Evolutionary conservation across 805 yeast species (phyloP), one percentile per base, ranked within the genome.

Genomic region (Lachancea sp.): DNA sequence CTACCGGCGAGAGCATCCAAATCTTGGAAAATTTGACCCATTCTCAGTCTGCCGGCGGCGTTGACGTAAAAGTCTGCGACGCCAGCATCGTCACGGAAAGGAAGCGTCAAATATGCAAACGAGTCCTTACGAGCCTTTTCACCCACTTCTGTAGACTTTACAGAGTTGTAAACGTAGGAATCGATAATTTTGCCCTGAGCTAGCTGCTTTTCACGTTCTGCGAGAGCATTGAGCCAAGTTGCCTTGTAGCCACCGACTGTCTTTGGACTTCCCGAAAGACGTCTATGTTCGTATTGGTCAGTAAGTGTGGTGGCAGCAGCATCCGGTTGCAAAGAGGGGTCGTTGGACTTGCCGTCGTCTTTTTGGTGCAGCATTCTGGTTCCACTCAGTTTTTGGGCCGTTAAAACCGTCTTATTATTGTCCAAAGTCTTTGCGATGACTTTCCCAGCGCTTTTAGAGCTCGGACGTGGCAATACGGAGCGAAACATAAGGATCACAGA

Each of bases 1-100:
- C 91, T 80, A 30, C 97, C 98, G 2, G 97, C 96, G 49, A 90
- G 70, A 4, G 96, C 90, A 60, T 90, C 98, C 57, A 90, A 71
- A 66, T 90, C 98, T 70, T 90, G 96, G 66, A 90, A 90, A 51
- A 90, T 72, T 63, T 89, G 96, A 34, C 97, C 98, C 56, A 87
- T 87, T 58, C 96, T 74, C 58, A 89, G 73, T 52, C 96, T 75
- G n/a, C 97, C 97, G 47, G 81, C 83, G 3, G 96, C 90, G 63
- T 85, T 86, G 56, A 87, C 84, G 59, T 90, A 90, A 38, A 89
- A 78, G 60, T 90, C 98, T 51, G 95, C 78, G 25, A 88, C 71
- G 79, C 84, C 81, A 30, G 75, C 69, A 60, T 90, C 95, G 49
- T 85, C 85, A 55, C 85, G 85, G 70, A 90, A 89, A 0, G 96